These are phyloP conservation scores for Calonectria naviculata DNA, from an alignment of 2,329 filamentous ascomycete species.

Conservation along the genomic window DNA sequence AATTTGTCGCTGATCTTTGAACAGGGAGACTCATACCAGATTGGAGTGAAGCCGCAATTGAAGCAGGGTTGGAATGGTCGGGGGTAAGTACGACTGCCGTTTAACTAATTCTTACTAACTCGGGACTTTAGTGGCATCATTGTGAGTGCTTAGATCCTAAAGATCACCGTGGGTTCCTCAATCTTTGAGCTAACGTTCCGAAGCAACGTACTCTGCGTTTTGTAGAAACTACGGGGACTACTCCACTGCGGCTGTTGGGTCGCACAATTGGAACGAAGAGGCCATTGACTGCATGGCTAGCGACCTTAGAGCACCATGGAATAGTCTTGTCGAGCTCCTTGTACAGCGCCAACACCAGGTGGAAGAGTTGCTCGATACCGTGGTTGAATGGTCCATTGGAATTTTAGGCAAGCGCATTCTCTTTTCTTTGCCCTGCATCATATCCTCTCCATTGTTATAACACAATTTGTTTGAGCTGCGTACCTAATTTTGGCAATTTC, in stretches of 20 bases:
- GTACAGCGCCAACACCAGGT: conserved; percentile 4
- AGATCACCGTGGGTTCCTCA: not conserved
- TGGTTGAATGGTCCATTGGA: conserved; percentile 18
- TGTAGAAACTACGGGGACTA: conserved; percentile 54
- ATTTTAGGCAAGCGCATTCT: conserved; percentile 24
- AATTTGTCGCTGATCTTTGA: not conserved
- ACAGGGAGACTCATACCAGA: not conserved
- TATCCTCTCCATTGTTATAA: not conserved
- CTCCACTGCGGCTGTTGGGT: conserved; percentile 36
- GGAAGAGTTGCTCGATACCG: not conserved
- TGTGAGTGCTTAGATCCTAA: conserved; percentile 14
- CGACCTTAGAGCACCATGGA: conserved; percentile 49
- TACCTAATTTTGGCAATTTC: not conserved
- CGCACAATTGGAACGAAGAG: conserved; percentile 58
- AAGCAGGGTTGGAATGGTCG: conserved; percentile 45
- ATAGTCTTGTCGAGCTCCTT: conserved; percentile 17
- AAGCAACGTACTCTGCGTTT: conserved; percentile 53
- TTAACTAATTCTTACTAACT: not conserved
- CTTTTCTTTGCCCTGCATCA: not conserved
- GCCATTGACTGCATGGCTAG: conserved; percentile 49
- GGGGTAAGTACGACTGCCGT: conserved; percentile 43
- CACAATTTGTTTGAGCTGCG: too few relatives aligned
- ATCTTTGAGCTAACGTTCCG: not conserved
- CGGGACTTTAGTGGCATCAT: conserved; percentile 42
- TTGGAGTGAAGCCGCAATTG: conserved; percentile 36